Percentiles rank a stretch among this genome's conserved stretches.
Evolutionary conservation across 2,329 filamentous ascomycete species (phyloP).

Genomic region (Xenoacremonium recifei): DNA sequence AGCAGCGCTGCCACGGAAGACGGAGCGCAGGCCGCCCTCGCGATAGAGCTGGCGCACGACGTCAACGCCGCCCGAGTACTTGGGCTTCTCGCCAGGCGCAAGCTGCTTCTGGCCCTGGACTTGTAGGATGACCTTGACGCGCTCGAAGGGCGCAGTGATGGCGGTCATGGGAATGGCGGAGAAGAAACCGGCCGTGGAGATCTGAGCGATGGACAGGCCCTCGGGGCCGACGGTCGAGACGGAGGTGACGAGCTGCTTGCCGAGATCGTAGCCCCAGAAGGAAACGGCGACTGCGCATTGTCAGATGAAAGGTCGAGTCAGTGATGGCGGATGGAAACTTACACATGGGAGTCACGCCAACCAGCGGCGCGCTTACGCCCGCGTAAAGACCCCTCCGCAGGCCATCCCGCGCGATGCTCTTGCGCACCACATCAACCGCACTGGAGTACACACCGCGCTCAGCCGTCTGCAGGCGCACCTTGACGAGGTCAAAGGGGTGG

Average conservation of each 20-base stretch:
- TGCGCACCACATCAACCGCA: slow-evolving; percentile 88
- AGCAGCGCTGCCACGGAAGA: slow-evolving; percentile 88
- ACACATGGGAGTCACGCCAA: slow-evolving; percentile 99
- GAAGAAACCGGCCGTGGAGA: slow-evolving; percentile 93
- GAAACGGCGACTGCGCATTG: slow-evolving; percentile 59
- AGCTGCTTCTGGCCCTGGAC: slow-evolving; percentile 93
- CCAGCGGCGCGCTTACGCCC: slow-evolving; percentile 91
- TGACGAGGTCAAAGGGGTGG: slow-evolving; percentile 96
- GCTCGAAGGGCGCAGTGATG: slow-evolving; percentile 99
- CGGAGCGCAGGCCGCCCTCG: slow-evolving; percentile 84
- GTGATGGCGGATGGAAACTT: slow-evolving; percentile 42
- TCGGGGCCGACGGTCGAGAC: slow-evolving; percentile 64
- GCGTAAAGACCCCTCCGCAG: slow-evolving; percentile 82
- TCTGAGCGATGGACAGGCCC: slow-evolving; percentile 80
- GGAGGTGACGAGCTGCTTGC: slow-evolving; percentile 79
- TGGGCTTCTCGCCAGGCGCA: slow-evolving; percentile 85
- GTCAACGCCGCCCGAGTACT: slow-evolving; percentile 83
- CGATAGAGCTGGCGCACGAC: slow-evolving; percentile 92
- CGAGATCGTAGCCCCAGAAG: slow-evolving; percentile 90
- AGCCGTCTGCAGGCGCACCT: slow-evolving; percentile 94
- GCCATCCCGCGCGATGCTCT: slow-evolving; percentile 84
- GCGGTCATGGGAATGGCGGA: slow-evolving; percentile 95
- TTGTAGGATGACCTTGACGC: slow-evolving; percentile 96
- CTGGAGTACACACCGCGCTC: slow-evolving; percentile 89
- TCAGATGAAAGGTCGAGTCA: slow-evolving; percentile 2